Percentiles rank a stretch among this genome's conserved stretches.
phyloP scores from a whole-genome alignment of 257 asterid genomes.

The Voacanga thouarsii region DNA sequence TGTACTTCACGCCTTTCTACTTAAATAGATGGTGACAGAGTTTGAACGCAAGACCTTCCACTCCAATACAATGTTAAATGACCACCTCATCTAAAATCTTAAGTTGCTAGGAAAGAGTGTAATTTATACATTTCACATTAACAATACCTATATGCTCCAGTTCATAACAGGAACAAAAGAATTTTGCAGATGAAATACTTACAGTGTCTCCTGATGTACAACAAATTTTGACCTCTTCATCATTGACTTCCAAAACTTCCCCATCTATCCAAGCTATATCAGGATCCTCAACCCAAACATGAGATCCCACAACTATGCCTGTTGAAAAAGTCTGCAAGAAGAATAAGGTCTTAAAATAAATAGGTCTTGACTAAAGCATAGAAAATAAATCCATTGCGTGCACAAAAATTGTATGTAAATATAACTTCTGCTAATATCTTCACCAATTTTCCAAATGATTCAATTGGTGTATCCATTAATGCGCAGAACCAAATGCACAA shows the following conservation, averaged over 20 bases:
- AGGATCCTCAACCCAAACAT: slow-evolving; percentile 90
- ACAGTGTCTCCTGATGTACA: slow-evolving; percentile 73
- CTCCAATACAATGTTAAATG: background rate
- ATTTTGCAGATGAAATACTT: slow-evolving; percentile 26
- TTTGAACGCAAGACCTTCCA: background rate
- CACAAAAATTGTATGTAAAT: background rate
- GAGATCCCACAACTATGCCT: slow-evolving; percentile 77
- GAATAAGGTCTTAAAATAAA: slow-evolving; percentile 13
- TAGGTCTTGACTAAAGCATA: background rate
- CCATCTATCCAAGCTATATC: slow-evolving; percentile 95
- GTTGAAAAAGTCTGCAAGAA: slow-evolving; percentile 56
- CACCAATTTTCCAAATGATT: background rate
- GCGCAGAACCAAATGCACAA: background rate
- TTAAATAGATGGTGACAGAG: background rate
- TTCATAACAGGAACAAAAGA: background rate
- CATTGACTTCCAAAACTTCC: slow-evolving; percentile 58
- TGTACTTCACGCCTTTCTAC: background rate
- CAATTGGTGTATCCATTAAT: background rate
- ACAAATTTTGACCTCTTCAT: slow-evolving; percentile 55
- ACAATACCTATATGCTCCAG: background rate
- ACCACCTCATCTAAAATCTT: background rate
- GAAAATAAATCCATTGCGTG: background rate
- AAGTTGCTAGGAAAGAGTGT: background rate
- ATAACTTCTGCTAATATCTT: background rate
- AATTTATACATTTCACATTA: background rate